Evolutionary conservation across 2,329 filamentous ascomycete species (phyloP).

Genomic region (Venturiaceae sp.): DNA sequence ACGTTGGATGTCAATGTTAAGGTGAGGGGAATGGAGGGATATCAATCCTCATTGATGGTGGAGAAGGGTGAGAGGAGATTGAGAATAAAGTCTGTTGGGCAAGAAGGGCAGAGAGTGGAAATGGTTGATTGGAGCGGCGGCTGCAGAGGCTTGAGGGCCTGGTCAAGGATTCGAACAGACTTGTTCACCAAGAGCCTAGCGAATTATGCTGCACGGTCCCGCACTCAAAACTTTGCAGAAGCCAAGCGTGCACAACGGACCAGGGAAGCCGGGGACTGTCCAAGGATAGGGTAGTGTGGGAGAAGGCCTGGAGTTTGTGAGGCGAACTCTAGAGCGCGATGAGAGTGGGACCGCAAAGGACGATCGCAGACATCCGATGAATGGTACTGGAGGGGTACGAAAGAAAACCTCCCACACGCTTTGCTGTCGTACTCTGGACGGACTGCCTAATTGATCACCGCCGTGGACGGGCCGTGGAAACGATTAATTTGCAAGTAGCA

Average conservation of each 20-base stretch:
- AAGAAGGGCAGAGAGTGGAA: too few species aligned
- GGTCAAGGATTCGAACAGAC: too few species aligned
- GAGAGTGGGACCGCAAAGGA: not conserved
- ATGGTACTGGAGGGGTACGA: not conserved
- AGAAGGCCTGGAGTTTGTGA: not conserved
- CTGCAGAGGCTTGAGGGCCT: too few species aligned
- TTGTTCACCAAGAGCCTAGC: not conserved
- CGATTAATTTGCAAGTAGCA: not conserved
- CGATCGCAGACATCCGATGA: not conserved
- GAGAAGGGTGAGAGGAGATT: constrained; percentile 1
- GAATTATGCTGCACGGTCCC: not conserved
- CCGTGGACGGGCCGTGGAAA: not conserved
- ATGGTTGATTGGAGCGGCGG: too few species aligned
- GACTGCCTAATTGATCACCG: too few species aligned
- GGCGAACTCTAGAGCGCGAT: not conserved
- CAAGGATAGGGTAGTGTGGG: not conserved
- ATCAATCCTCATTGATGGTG: not conserved
- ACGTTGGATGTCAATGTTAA: not conserved
- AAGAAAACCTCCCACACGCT: not conserved
- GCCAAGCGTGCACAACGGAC: not conserved
- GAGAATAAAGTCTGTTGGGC: not conserved
- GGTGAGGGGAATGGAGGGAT: not conserved
- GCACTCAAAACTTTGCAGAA: too few species aligned
- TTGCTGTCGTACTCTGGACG: too few species aligned
- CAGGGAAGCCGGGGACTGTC: not conserved